phyloP scores from a whole-genome alignment of 2,329 filamentous ascomycete species.

The Ophiostoma novo-ulmi region DNA sequence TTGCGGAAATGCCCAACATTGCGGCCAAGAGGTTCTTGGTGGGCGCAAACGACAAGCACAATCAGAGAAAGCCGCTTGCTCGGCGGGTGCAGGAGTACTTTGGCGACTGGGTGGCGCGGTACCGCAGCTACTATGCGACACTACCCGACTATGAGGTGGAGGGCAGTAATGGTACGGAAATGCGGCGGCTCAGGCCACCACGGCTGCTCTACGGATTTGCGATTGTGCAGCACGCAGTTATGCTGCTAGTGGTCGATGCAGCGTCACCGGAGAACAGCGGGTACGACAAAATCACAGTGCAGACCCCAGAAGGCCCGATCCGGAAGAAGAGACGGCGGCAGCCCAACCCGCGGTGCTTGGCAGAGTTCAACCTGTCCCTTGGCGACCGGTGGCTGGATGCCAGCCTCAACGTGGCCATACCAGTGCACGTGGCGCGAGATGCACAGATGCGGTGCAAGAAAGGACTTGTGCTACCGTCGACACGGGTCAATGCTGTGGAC shows the following conservation, averaged over 20 bases:
- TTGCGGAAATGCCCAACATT: conserved; percentile 38
- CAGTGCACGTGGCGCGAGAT: conserved; percentile 34
- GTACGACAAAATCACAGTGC: background rate
- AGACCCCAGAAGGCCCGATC: background rate
- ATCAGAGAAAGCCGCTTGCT: conserved; percentile 21
- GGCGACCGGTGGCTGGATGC: conserved; percentile 37
- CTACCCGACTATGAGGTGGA: conserved; percentile 22
- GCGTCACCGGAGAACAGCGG: conserved; percentile 10
- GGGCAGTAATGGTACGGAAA: background rate
- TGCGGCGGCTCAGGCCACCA: conserved; percentile 26
- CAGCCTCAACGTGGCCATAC: conserved; percentile 36
- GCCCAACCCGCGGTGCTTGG: conserved; percentile 33
- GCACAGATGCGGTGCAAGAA: conserved; percentile 25
- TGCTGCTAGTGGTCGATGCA: conserved; percentile 43
- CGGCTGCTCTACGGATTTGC: conserved; percentile 41
- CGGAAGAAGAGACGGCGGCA: conserved; percentile 18
- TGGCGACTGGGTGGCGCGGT: conserved; percentile 25
- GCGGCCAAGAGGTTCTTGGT: conserved; percentile 26
- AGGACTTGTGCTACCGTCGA: conserved; percentile 24
- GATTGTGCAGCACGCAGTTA: conserved; percentile 47
- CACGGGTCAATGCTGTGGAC: conserved; percentile 13
- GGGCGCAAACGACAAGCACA: background rate
- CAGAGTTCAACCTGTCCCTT: conserved; percentile 33
- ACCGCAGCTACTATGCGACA: conserved; percentile 26
- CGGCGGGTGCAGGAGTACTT: conserved; percentile 26